Base-by-base conservation (phyloP, 106 monocot species). In the Agapanthus africanus region DNA sequence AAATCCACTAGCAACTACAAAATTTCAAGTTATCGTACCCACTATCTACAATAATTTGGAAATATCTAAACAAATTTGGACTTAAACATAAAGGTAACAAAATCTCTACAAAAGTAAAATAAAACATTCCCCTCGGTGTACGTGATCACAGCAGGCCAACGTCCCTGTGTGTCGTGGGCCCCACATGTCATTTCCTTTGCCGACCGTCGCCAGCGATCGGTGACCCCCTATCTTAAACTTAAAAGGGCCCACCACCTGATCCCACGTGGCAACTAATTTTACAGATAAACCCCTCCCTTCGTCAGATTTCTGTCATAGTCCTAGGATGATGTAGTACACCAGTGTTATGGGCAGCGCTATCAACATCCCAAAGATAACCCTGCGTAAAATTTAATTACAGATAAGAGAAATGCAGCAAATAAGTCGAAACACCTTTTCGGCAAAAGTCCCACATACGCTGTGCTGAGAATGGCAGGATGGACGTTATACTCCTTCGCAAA, bases 401-500 rank as follows among this genome's bases (percentile, higher is more conserved):
- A 44, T 44, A 44, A 44, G 6, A 2, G 3, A 44, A 44, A 14
- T 9, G 16, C 18, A n/a, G n/a, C 16, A 49, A 49, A 49, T 21
- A 49, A 49, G 49, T 49, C 6, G n/a, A 49, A 49, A 18, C 4
- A 19, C 46, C 46, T 9, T 46, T 46, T 54, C 18, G 15, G 49
- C 18, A 49, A 49, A 21, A 15, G 15, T 49, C 5, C 10, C 5
- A 60, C 79, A 23, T 63, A 86, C 86, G 79, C 82, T 1, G 86
- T 86, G 82, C 86, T 86, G 50, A 82, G 82, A 40, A 86, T 86
- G 35, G 86, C 61, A 6, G 86, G 86, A 70, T 82, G 79, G 62
- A 86, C 79, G 36, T 86, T 86, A 60, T 86, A 86, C 70, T 86
- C 86, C 68, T 86, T 86, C n/a, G 86, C 86, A 37, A 82, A 86